phyloP scores from a whole-genome alignment of 257 asterid genomes.

The Leptodermis oblonga region DNA sequence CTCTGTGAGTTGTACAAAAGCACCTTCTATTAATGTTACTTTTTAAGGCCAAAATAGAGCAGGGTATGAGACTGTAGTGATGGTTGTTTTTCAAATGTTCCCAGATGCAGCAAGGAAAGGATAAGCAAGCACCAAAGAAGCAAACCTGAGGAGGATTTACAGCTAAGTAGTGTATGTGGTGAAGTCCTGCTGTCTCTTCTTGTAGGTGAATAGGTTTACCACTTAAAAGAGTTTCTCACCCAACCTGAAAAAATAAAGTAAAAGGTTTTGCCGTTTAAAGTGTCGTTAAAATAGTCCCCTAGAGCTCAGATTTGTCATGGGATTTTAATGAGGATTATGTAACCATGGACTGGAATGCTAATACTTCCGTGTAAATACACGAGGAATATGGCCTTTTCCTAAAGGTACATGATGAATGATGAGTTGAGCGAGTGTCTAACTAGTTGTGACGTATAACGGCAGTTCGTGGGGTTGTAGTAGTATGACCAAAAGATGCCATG shows the following conservation, averaged over 20 bases:
- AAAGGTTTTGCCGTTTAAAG: too few relatives aligned
- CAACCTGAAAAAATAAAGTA: not conserved
- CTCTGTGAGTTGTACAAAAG: conserved; percentile 27
- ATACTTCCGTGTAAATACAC: not conserved
- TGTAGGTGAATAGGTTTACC: conserved; percentile 1
- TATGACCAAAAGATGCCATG: too few relatives aligned
- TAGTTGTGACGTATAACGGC: too few relatives aligned
- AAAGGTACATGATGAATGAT: too few relatives aligned
- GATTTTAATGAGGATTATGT: not conserved
- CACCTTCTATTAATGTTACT: not conserved
- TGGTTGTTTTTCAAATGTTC: not conserved
- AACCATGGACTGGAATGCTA: not conserved
- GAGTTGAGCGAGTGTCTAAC: too few relatives aligned
- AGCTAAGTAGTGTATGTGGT: not conserved
- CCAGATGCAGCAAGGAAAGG: conserved; percentile 9
- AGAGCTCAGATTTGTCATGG: too few relatives aligned
- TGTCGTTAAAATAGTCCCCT: too few relatives aligned
- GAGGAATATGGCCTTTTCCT: not conserved
- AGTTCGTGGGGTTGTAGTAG: too few relatives aligned
- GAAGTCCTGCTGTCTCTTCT: not conserved
- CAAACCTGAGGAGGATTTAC: conserved; percentile 11
- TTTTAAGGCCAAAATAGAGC: not conserved
- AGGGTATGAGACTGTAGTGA: too few relatives aligned
- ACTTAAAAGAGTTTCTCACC: not conserved
- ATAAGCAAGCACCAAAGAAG: conserved; percentile 9